Evolutionary conservation across 2,329 filamentous ascomycete genomes (phyloP), one percentile per base, ranked within the genome.

Genomic region (Escovopsis weberi): DNA sequence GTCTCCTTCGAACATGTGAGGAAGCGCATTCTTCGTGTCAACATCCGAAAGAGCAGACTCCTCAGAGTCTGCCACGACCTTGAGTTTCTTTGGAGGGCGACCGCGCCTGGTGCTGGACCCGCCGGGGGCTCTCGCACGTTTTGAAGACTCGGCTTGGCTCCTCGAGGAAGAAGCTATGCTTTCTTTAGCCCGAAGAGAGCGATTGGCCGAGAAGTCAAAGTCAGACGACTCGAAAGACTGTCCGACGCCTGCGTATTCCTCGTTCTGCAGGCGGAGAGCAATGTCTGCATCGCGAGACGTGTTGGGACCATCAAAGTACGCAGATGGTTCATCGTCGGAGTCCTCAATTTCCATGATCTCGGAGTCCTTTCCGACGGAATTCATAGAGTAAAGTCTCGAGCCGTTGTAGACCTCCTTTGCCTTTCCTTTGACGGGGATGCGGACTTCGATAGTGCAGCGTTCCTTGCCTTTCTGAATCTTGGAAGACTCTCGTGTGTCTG

Each of bases 381-480:
- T 61, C 51, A 75, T 56, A 2, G 71, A 63, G 47, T 65, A 72
- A 40, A 69, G 60, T 59, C 69, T 78, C 8, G 52, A 53, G 12
- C 57, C 11, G 4, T 11, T 11, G 11, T 9, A 32, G 3, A 11
- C 8, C 28, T 32, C 4, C 28, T 32, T 32, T 3, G 2, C 28
- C 7, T 32, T 32, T 11, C 53, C 45, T 38, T 45, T 48, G 2
- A 48, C 45, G 19, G 55, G 58, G 23, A 57, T 43, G 6, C 47
- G 56, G 9, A 63, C 53, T 48, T 63, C 56, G 4, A 63, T 39
- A 23, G 47, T 50, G 9, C 42, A 9, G 28, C 33, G 30, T 33
- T 12, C 40, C 48, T 36, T 26, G 36, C 35, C 34, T 38, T 34
- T 8, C 8, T 9, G 3, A 9, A 9, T 9, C 8, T 42, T 10